phyloP scores from a whole-genome alignment of 2,329 filamentous ascomycete genomes.

The Fonsecaea erecta region DNA sequence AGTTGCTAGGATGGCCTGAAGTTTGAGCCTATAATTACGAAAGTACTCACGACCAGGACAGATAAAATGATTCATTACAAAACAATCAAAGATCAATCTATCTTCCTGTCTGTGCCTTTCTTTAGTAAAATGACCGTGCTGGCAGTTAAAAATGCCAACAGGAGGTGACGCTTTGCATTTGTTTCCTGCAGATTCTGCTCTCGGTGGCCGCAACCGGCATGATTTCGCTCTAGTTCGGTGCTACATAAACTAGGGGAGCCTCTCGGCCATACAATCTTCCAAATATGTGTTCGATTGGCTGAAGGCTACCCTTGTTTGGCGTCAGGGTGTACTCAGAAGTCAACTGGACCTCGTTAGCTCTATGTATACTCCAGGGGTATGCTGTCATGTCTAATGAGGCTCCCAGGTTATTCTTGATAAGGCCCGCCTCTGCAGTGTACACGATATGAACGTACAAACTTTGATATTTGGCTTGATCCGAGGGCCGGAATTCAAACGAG shows the following conservation, averaged over 20 bases:
- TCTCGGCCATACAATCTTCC: background rate
- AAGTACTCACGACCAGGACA: background rate
- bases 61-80: background rate
- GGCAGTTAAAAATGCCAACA: background rate
- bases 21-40: background rate
- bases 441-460: too few relatives aligned
- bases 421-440: background rate
- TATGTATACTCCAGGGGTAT: background rate
- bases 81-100: too few relatives aligned
- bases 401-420: background rate
- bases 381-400: background rate
- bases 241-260: background rate
- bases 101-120: too few relatives aligned
- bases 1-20: background rate
- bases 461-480: too few relatives aligned
- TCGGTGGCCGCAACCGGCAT: background rate
- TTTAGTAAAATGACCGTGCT: background rate
- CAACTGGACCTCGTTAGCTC: background rate
- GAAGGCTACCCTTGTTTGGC: background rate
- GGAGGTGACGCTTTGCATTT: background rate
- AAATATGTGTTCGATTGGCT: background rate
- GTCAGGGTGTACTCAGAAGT: background rate
- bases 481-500: too few relatives aligned
- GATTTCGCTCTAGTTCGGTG: background rate
- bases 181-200: background rate